Conservation (phyloP, 805 yeast genomes). For the Saccharomycopsis fermentans region DNA sequence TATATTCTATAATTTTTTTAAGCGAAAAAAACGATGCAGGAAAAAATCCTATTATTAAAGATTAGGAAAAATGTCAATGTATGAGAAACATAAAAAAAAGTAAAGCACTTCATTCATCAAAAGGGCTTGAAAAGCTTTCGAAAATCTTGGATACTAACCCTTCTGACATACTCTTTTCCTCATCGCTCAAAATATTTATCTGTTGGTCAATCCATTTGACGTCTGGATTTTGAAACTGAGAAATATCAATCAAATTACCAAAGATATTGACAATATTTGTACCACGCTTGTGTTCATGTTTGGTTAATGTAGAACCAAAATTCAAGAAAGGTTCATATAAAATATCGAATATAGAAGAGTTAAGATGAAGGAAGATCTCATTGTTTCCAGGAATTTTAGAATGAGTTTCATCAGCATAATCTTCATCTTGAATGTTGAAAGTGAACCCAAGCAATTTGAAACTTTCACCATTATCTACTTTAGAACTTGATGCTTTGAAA, state of each 20-base stretch:
- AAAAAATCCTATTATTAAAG: too few relatives aligned
- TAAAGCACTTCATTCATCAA: too few relatives aligned
- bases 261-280: background rate
- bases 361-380: background rate
- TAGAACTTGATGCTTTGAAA: background rate
- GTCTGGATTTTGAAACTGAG: background rate
- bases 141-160: background rate
- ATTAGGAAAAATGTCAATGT: background rate
- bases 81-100: too few relatives aligned
- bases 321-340: background rate
- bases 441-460: background rate
- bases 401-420: background rate
- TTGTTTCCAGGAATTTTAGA: background rate
- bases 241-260: background rate
- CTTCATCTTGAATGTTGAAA: background rate
- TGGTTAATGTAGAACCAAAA: background rate
- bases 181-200: background rate
- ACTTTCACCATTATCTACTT: background rate
- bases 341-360: background rate
- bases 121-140: background rate
- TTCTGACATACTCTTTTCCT: background rate
- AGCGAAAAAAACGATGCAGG: too few relatives aligned
- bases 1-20: too few relatives aligned
- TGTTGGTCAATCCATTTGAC: background rate
- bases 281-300: background rate